These are phyloP conservation scores for Castanea crenata DNA, from an alignment of 306 rosid species.

Conservation along the genomic window DNA sequence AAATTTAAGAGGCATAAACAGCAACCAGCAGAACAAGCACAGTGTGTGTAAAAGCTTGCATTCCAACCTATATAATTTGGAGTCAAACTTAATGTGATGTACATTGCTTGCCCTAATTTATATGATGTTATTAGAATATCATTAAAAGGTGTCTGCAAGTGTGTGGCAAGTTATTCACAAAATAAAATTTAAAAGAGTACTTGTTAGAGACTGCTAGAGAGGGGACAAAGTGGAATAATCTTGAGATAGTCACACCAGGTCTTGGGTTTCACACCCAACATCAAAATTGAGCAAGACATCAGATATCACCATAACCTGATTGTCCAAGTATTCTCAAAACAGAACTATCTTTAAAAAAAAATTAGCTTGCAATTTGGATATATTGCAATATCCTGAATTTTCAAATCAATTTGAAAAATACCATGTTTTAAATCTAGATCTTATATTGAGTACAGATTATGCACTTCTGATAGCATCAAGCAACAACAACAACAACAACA, in stretches of 20 bases:
- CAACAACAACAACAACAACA: neutral
- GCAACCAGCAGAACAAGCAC: neutral
- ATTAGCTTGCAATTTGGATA: neutral
- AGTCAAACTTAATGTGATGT: neutral
- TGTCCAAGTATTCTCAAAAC: neutral
- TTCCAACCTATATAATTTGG: neutral
- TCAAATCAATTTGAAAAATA: neutral
- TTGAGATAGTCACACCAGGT: neutral
- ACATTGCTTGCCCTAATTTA: neutral
- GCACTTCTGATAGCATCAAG: neutral
- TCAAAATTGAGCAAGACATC: neutral
- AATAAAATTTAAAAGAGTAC: neutral
- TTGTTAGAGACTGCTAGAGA: slow-evolving; percentile 1
- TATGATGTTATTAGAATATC: neutral
- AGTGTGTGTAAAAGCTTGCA: neutral
- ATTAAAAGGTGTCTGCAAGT: neutral
- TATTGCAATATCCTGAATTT: neutral
- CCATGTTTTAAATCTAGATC: neutral
- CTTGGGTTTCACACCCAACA: neutral
- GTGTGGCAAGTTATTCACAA: neutral
- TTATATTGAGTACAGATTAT: neutral
- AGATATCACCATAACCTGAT: neutral
- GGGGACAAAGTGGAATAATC: neutral
- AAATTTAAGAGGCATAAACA: neutral
- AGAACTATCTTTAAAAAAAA: neutral